Evolutionary conservation across 306 rosid genomes (phyloP), one percentile per base, ranked within the genome.

Genomic region (Rosa rugosa): DNA sequence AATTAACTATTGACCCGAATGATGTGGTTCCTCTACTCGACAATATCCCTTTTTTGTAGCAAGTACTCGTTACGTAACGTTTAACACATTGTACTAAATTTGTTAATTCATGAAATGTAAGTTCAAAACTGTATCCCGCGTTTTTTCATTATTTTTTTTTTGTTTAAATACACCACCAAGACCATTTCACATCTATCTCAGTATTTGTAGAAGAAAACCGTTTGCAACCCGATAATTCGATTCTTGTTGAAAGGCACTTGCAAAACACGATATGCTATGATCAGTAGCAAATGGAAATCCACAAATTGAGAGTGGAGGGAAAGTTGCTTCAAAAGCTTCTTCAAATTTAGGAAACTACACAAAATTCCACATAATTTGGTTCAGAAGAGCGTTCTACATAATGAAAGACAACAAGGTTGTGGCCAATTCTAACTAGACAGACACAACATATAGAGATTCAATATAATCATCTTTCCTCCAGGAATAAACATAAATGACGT

Each of bases 321-420:
- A 36, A 77, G 63, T n/a, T 57, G 54, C 66, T 46, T 6, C 11
- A 6, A 57, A 76, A 56, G 42, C 71, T 65, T 63, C 76, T 80
- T 45, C 42, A 46, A 59, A 60, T 49, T 75, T 36, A 75, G 54
- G 22, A 46, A 18, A 78, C 56, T 31, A 75, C 50, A 20, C 50
- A 71, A 73, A 57, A 57, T 68, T 75, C 76, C 75, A 69, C 86
- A 80, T 75, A 66, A 75, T 78, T 79, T 78, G 53, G 77, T 44
- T 69, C 25, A 70, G 72, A 72, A 11, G 53, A 42, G 59, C 81
- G 84, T 63, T 81, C 16, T 8, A 11, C 25, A 31, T 36, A 77
- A 38, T 65, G 77, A 79, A 71, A 75, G 82, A 70, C 70, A 71
- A 44, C 66, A 57, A 84, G 82, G 80, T 27, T 70, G 76, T 76